These are phyloP conservation scores for Coprinopsis cinerea DNA, from an alignment of 768 basidiomycete species.

Conservation along the genomic window DNA sequence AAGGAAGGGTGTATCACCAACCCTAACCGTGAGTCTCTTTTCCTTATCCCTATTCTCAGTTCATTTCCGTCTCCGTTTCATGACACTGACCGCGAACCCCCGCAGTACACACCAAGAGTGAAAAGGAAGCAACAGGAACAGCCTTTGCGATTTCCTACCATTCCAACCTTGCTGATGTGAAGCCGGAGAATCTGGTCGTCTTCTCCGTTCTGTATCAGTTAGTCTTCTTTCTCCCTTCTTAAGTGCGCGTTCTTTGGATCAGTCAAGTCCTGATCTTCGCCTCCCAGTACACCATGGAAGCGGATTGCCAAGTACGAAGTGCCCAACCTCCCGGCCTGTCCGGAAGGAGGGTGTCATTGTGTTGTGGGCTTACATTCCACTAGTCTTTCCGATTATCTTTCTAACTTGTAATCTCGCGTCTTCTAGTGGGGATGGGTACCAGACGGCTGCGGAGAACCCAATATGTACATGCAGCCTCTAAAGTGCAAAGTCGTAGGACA, in stretches of 20 bases:
- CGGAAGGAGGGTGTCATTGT: conserved; percentile 36
- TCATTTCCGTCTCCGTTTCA: neutral
- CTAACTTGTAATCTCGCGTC: too few species aligned
- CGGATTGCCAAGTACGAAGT: conserved; percentile 36
- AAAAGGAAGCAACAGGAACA: conserved; percentile 41
- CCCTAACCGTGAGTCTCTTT: conserved; percentile 28
- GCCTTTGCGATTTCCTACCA: conserved; percentile 41
- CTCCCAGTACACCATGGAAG: conserved; percentile 36
- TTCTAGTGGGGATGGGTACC: conserved; percentile 37
- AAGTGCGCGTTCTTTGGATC: too few species aligned
- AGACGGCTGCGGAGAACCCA: conserved; percentile 32
- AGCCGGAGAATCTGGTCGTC: conserved; percentile 37
- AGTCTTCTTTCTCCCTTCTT: too few species aligned
- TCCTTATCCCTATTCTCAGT: neutral
- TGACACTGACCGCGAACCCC: neutral
- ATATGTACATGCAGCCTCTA: conserved; percentile 40
- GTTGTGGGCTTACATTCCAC: conserved; percentile 26
- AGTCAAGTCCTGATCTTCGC: too few species aligned
- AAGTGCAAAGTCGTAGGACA: conserved; percentile 29
- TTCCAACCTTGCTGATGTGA: conserved; percentile 34
- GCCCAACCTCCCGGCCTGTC: conserved; percentile 39
- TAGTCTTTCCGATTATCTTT: neutral
- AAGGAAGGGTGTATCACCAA: conserved; percentile 26
- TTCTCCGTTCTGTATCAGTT: conserved; percentile 37
- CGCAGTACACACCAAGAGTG: conserved; percentile 40